Evolutionary conservation across 257 asterid species (phyloP).

Genomic region (Solanum piurae): DNA sequence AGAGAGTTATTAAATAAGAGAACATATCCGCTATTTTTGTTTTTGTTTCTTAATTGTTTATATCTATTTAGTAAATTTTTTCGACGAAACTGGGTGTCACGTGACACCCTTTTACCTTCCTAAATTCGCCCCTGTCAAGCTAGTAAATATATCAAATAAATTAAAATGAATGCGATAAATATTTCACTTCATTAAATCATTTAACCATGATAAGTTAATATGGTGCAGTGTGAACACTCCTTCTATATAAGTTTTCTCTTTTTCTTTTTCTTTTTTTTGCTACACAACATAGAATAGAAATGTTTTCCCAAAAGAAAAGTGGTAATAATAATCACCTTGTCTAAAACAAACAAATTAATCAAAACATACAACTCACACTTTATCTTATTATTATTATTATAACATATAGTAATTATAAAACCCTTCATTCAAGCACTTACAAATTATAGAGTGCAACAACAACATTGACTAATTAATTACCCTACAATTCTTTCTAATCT

Average conservation of each 20-base stretch:
- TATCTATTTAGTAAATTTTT: too few relatives aligned
- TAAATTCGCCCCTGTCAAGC: not conserved
- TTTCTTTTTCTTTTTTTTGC: not conserved
- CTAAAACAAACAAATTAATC: not conserved
- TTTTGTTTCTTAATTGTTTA: too few relatives aligned
- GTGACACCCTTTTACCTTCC: too few relatives aligned
- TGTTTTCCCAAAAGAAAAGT: not conserved
- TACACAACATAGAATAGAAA: not conserved
- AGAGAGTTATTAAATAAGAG: too few relatives aligned
- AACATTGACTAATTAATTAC: slow-evolving; percentile 5
- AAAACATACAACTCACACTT: not conserved
- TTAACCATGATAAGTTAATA: not conserved
- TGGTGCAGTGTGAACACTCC: not conserved
- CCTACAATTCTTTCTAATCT: slow-evolving; percentile 65
- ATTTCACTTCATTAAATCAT: not conserved
- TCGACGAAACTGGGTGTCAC: too few relatives aligned
- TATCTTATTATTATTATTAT: not conserved
- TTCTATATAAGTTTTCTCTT: not conserved
- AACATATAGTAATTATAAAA: not conserved
- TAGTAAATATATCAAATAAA: not conserved
- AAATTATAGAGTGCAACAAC: not conserved
- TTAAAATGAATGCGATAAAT: not conserved
- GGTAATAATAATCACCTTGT: not conserved
- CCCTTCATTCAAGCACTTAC: not conserved
- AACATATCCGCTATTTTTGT: too few relatives aligned